phyloP scores from a whole-genome alignment of 306 rosid species.

The Mimosa pudica region DNA sequence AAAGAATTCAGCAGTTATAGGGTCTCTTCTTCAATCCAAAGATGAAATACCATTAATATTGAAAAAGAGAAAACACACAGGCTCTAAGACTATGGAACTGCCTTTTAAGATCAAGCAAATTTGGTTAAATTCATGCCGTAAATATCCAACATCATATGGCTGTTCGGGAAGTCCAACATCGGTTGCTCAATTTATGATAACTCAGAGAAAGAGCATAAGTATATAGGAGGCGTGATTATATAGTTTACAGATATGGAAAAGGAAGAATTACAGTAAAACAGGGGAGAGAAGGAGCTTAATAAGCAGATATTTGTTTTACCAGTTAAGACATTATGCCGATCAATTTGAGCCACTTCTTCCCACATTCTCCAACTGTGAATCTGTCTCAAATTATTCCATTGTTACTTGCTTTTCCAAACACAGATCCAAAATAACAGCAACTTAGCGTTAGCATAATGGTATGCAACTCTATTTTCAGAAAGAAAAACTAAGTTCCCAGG shows the following conservation, averaged over 20 bases:
- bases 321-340: slow-evolving; percentile 53
- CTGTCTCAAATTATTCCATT: slow-evolving; percentile 52
- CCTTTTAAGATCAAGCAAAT: slow-evolving; percentile 2
- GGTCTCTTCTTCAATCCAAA: neutral
- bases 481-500: neutral
- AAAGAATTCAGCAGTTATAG: slow-evolving; percentile 5
- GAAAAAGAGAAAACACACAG: neutral
- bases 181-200: neutral
- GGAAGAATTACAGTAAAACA: neutral
- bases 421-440: slow-evolving; percentile 22
- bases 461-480: neutral
- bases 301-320: slow-evolving; percentile 51
- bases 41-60: neutral
- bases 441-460: slow-evolving; percentile 1
- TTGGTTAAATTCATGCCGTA: neutral
- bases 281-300: neutral
- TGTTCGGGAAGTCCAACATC: neutral
- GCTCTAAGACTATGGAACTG: neutral
- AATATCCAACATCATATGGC: neutral
- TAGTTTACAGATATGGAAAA: neutral
- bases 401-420: slow-evolving; percentile 38
- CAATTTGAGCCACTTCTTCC: slow-evolving; percentile 93
- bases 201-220: neutral
- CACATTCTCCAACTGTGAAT: slow-evolving; percentile 95
- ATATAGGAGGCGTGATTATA: neutral